These are phyloP conservation scores for Fusarium phyllophilum DNA, from an alignment of 2,329 filamentous ascomycete species.

Conservation along the genomic window DNA sequence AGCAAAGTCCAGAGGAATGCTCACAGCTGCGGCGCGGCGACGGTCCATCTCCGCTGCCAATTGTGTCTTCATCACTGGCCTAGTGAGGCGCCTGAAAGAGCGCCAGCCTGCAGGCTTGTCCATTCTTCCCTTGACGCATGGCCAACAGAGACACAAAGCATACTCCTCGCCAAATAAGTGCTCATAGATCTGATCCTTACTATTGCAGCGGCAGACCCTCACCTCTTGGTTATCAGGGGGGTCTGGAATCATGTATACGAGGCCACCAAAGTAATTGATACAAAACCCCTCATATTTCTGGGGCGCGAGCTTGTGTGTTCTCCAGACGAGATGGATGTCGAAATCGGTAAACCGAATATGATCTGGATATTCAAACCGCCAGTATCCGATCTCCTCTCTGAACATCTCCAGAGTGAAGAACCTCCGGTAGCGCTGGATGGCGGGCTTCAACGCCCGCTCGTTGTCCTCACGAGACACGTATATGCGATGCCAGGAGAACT, in stretches of 20 bases:
- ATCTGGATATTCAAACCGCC: neutral
- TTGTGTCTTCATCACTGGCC: neutral
- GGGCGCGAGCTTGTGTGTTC: slow-evolving; percentile 32
- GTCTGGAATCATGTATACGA: slow-evolving; percentile 24
- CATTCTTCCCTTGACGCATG: slow-evolving; percentile 26
- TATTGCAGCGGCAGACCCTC: neutral
- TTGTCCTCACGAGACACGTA: neutral
- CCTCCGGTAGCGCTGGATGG: slow-evolving; percentile 26
- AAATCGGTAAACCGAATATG: slow-evolving; percentile 9
- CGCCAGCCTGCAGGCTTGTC: neutral
- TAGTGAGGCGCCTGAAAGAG: neutral
- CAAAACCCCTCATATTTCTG: slow-evolving; percentile 21
- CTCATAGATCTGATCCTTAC: slow-evolving; percentile 10
- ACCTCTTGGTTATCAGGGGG: neutral
- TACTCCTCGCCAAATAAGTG: slow-evolving; percentile 24
- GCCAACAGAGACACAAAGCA: slow-evolving; percentile 31
- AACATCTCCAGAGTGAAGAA: slow-evolving; percentile 26
- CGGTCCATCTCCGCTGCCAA: slow-evolving; percentile 4
- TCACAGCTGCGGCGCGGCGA: neutral
- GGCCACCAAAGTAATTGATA: neutral
- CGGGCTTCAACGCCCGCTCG: slow-evolving; percentile 1
- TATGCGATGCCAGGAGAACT: slow-evolving; percentile 36
- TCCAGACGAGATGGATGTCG: slow-evolving; percentile 35
- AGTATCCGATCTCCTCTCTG: neutral
- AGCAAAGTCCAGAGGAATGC: slow-evolving; percentile 11